Conservation (phyloP, 1,139 yeast species). For the Suhomyces coccinellae region DNA sequence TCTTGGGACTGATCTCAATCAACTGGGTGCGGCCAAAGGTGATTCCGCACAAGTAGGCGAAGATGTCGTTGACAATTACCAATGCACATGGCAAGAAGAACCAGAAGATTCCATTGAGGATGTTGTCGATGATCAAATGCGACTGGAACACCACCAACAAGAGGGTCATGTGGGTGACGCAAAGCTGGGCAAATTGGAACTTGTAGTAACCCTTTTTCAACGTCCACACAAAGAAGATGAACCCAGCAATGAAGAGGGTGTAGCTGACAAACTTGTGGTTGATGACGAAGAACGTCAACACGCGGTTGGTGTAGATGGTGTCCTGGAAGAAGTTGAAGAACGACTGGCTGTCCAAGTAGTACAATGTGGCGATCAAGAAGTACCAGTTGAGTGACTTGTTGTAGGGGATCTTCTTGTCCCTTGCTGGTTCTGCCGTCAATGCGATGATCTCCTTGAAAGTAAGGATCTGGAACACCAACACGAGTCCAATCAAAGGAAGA, state of each 20-base stretch:
- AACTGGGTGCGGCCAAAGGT: constrained; percentile 93
- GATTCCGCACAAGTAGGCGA: constrained; percentile 96
- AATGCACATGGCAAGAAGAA: constrained; percentile 86
- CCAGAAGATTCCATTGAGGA: constrained; percentile 92
- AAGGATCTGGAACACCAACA: constrained; percentile 71
- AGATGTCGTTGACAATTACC: constrained; percentile 92
- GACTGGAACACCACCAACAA: constrained; percentile 91
- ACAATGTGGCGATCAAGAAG: constrained; percentile 74
- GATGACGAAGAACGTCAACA: constrained; percentile 43
- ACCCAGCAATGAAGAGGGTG: constrained; percentile 82
- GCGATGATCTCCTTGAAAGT: constrained; percentile 91
- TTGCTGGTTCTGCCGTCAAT: constrained; percentile 80
- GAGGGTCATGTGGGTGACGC: constrained; percentile 92
- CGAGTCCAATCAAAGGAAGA: constrained; percentile 70
- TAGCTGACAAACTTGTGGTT: constrained; percentile 88
- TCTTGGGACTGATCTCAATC: constrained; percentile 92
- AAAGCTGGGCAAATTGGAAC: constrained; percentile 92
- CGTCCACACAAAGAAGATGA: constrained; percentile 86
- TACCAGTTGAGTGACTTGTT: constrained; percentile 92
- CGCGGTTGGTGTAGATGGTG: constrained; percentile 43
- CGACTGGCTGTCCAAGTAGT: constrained; percentile 86
- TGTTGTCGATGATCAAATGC: constrained; percentile 86
- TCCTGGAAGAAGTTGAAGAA: constrained; percentile 62
- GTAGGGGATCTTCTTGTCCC: constrained; percentile 79
- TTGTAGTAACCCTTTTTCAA: constrained; percentile 85